Evolutionary conservation across 352 stramenopile species (phyloP), one percentile per base, ranked within the genome.

Genomic region (Phytophthora ohioensis): DNA sequence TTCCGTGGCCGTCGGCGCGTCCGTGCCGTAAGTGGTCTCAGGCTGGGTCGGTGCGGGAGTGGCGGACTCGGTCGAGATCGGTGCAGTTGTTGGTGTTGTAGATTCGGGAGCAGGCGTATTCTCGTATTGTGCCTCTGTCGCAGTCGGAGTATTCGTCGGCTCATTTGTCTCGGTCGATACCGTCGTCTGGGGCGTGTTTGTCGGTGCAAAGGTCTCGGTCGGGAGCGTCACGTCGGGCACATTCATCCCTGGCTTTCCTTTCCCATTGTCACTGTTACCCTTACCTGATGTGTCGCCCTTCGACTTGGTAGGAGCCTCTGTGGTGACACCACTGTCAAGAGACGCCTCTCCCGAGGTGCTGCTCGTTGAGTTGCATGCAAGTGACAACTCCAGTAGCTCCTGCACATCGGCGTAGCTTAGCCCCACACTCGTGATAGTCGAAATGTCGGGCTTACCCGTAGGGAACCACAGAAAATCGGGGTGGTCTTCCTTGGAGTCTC

Each of bases 391-490:
- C 27, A 76, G 42, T 5, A 81, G 54, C 13, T 71, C 54, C 17
- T 59, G 46, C 11, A 81, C 67, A 31, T 79, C 59, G n/a, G 51
- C 60, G 54, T 77, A 73, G 57, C 66, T 82, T 5, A 78, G 21
- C 17, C 68, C 75, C 5, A 62, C 36, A 30, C 46, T 30, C 15
- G 77, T 76, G 48, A 82, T 60, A 9, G 63, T 52, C 9, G 52
- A 51, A 39, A 42, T 54, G 9, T 43, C 49, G 7, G 77, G 73
- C 30, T 78, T 80, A 10, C 7, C 41, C 3, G 57, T 80, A 4
- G 74, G 51, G 27, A 77, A 71, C 75, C 75, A 80, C 42, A 82
- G 43, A 27, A 82, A 82, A 27, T 80, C 75, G 1, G 72, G 64
- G 47, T 82, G 72, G 41, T 78, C 63, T 7, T 73, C 52, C 21